Base-by-base conservation (phyloP, 768 basidiomycete species). In the Lentinus brumalis region DNA sequence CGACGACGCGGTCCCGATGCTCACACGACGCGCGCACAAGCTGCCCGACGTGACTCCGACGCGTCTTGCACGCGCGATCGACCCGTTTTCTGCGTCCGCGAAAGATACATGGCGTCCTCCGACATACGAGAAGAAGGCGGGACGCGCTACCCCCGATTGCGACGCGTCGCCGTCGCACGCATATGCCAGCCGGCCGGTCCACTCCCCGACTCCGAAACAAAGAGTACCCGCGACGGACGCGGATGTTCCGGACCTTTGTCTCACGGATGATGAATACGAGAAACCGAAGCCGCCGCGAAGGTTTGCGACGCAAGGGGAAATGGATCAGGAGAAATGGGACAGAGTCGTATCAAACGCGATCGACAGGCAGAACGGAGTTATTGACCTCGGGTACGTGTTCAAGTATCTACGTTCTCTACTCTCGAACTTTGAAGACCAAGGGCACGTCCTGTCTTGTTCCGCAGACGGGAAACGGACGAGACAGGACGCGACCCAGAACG, bases 301-400 rank as follows among this genome's bases (percentile, higher is more conserved):
- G 64, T 46, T 62, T 60, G 42, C 69, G 66, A 7, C 61, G 50
- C 30, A 50, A 51, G 50, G 66, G 21, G 56, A 73, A 47, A 26
- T 69, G 4, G 72, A 76, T 47, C 65, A 63, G 12, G 78, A 80
- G 47, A 69, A 81, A 8, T 87, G 84, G 85, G 83, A 83, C 2
- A 71, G 75, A 6, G 81, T 78, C 0, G 75, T 81, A 44, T 70
- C 71, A 0, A 66, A 67, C 15, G 79, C 80, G 0, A 74, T 86
- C 30, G 80, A 85, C 57, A 75, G 73, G 4, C 81, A 78, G 3
- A 72, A 79, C 53, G 82, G 84, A 9, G 73, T 74, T 50, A 80
- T 89, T 56, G 76, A 82, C 53, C 74, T 90, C n/a, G 78, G 77
- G 88, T 87, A 70, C 50, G 77, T 74, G 38, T 50, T 52, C 31